Base-by-base conservation (phyloP, 2,329 filamentous ascomycete species). In the Cladosporium colombiae region DNA sequence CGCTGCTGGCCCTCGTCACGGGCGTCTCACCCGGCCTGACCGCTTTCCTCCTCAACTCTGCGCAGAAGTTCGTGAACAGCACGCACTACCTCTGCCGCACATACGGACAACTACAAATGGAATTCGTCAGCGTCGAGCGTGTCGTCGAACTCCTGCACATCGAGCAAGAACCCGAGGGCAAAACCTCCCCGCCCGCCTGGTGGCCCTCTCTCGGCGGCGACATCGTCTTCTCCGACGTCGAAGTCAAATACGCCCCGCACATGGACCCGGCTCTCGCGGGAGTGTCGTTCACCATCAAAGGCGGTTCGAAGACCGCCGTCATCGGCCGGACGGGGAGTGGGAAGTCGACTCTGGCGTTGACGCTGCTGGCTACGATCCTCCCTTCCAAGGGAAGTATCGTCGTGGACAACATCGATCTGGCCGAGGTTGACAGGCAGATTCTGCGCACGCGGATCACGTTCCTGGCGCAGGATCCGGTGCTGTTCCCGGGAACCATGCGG, bases 121-220 rank as follows among this genome's bases (percentile, higher is more conserved):
- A 96, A 74, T 96, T 96, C 70, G 92, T 96, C 0, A 93, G 91
- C 0, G 91, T 97, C 0, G 93, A 97, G 78, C 87, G 93, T 49
- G 89, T 97, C 0, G 88, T 95, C 11, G 91, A 95, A 76, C 84
- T 97, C 0, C 83, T 95, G 1, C 86, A 91, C 66, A 84, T 97
- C 0, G 90, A 93, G 18, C 87, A 91, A 74, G 93, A 97, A 75
- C 81, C 87, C 0, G 82, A 81, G 0, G 92, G 92, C 1, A 83
- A 85, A 0, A 77, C 91, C 3, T 78, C 85, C 1, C 92, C 92
- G 0, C 91, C 91, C 0, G 87, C 89, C 0, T 85, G 86, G 59
- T 97, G 93, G 93, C 93, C 93, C 0, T 83, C 84, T 0, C 88
- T 88, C 63, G 83, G 83, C 11, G 89, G 91, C 66, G 88, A 90